Evolutionary conservation across 2,329 filamentous ascomycete genomes (phyloP).

Genomic region (Aureobasidium sp.): DNA sequence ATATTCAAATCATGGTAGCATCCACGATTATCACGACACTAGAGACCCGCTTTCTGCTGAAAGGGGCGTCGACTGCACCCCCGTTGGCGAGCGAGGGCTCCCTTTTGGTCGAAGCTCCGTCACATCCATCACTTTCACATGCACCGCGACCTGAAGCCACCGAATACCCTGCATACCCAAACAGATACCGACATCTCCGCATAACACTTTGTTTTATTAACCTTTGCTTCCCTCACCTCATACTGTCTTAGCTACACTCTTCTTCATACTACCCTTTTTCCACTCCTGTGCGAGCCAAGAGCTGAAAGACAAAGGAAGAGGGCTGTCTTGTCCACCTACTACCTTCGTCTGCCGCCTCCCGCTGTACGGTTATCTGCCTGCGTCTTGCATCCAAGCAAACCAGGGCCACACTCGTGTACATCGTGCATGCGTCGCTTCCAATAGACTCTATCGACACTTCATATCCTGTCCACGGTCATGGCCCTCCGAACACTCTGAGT

Average conservation of each 20-base stretch:
- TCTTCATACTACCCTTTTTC: background rate
- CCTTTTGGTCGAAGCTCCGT: background rate
- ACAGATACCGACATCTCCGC: constrained; percentile 6
- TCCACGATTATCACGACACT: background rate
- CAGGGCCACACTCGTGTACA: background rate
- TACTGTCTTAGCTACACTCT: background rate
- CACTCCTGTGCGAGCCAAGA: background rate
- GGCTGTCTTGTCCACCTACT: background rate
- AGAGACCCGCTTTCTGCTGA: constrained; percentile 1
- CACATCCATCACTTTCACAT: constrained; percentile 7
- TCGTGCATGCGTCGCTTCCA: constrained; percentile 2
- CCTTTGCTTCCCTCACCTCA: background rate
- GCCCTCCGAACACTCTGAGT: background rate
- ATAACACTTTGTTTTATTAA: background rate
- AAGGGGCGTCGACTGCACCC: constrained; percentile 8
- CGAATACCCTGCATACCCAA: background rate
- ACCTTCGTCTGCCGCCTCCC: background rate
- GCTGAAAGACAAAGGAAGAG: background rate
- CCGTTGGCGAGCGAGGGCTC: background rate
- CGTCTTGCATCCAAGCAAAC: background rate
- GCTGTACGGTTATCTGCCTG: background rate
- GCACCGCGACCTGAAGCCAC: background rate
- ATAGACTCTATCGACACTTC: constrained; percentile 9
- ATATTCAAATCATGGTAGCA: background rate
- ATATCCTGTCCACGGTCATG: background rate